Conservation (phyloP, 2,329 filamentous ascomycete species). For the Fusarium sp. region DNA sequence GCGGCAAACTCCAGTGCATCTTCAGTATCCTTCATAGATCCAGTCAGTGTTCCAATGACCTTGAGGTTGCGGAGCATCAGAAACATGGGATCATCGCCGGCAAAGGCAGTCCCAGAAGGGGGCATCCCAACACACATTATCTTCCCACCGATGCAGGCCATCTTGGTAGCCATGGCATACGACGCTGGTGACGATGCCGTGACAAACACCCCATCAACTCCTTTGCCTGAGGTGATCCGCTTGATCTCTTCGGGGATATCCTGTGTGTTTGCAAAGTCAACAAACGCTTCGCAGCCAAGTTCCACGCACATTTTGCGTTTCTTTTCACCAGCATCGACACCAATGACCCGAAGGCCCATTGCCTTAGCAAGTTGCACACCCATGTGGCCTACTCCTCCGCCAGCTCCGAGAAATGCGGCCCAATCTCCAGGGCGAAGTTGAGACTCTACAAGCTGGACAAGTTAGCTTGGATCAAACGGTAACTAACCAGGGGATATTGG, state of each 20-base stretch:
- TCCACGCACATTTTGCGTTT: not conserved
- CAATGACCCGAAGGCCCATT: not conserved
- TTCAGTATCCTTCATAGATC: not conserved
- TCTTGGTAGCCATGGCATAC: not conserved
- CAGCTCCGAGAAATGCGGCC: not conserved
- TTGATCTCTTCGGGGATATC: not conserved
- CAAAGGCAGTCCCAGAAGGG: conserved; percentile 5
- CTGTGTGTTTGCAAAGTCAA: not conserved
- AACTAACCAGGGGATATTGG: not conserved
- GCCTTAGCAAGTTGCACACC: not conserved
- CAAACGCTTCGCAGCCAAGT: not conserved
- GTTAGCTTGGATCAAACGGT: not conserved
- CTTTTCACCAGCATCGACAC: not conserved
- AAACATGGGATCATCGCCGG: conserved; percentile 12
- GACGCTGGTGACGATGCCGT: not conserved
- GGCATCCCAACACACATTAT: conserved; percentile 19
- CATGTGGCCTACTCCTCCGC: not conserved
- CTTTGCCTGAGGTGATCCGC: not conserved
- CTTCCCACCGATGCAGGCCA: conserved; percentile 10
- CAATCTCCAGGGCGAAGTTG: not conserved
- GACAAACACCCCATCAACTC: not conserved
- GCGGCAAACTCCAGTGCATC: not conserved
- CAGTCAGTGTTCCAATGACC: conserved; percentile 12
- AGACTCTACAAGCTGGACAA: not conserved
- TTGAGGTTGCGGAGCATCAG: conserved; percentile 7